Evolutionary conservation across 2,329 filamentous ascomycete genomes (phyloP), one percentile per base, ranked within the genome.

Genomic region (Nemania serpens): DNA sequence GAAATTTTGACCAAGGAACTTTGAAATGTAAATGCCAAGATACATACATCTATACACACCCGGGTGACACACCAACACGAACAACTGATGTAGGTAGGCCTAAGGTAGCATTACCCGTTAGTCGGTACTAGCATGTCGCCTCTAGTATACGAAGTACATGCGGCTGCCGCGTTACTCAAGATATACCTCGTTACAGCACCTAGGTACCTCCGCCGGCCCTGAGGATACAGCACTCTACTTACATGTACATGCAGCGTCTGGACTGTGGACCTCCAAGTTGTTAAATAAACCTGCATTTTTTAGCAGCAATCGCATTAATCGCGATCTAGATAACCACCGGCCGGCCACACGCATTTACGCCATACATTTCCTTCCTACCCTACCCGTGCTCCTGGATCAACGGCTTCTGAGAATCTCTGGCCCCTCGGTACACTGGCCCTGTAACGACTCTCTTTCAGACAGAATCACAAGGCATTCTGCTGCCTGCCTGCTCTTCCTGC

Each of bases 221-320:
- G 36, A 39, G 4, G 36, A 3, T 12, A 29, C 25, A 17, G 3
- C n/a, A n/a, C 3, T 17, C 3, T 37, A 22, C 11, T 12, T 50
- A 45, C 18, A 45, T 10, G 17, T 46, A 42, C n/a, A 7, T 29
- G 7, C n/a, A 33, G n/a, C 46, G 56, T 29, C 22, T 41, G 33
- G 39, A 12, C 51, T 55, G 60, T 59, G 55, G 55, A 62, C 45
- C 42, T 45, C 42, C 57, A 37, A 36, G 49, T 39, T 41, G 46
- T 29, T 62, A 59, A 59, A 64, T 64, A 59, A 59, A 62, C 55
- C 29, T 59, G 56, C 62, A 62, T 56, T 45, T 61, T 58, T 59
- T 63, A 51, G 48, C 22, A 61, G 47, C 47, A 34, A 45, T 54
- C 61, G 61, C 61, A 62, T 62, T 59, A 64, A 62, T 61, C 55